Percentiles rank a stretch among this genome's conserved stretches.
phyloP scores from a whole-genome alignment of 495 filamentous ascomycete genomes.

The Podospora conica region DNA sequence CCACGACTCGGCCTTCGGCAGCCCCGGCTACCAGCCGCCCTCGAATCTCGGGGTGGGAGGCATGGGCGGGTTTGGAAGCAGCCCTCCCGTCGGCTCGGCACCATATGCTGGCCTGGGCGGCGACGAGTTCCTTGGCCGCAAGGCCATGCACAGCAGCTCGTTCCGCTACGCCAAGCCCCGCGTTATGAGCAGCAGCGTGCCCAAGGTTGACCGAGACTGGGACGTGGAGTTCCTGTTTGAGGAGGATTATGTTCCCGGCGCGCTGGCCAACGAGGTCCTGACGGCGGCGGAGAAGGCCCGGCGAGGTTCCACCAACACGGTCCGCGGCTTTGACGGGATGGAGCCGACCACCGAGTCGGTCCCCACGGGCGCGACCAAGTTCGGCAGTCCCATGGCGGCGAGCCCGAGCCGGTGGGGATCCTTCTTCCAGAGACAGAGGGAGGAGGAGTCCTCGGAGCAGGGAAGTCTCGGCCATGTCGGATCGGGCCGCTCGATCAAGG shows the following conservation, averaged over 20 bases:
- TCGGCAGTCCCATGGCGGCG: conserved; percentile 69
- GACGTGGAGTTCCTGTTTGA: conserved; percentile 85
- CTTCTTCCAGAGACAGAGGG: conserved; percentile 68
- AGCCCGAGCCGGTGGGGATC: conserved; percentile 85
- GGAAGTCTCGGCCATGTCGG: conserved; percentile 5
- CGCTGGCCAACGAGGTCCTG: conserved; percentile 75
- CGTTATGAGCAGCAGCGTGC: conserved; percentile 74
- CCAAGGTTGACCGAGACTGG: conserved; percentile 66
- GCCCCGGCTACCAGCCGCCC: conserved; percentile 37
- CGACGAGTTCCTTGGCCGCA: conserved; percentile 61
- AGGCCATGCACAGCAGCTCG: conserved; percentile 75
- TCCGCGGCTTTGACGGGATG: conserved; percentile 49
- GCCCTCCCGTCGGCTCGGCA: conserved; percentile 56
- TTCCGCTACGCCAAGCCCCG: conserved; percentile 60
- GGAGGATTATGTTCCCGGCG: conserved; percentile 84
- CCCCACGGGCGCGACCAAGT: conserved; percentile 53
- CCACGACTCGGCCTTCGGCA: conserved; percentile 79
- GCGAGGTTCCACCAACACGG: conserved; percentile 54
- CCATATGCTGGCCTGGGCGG: conserved; percentile 37
- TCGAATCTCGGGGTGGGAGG: conserved; percentile 49
- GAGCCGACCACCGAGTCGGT: conserved; percentile 41
- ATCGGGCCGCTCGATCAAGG: conserved; percentile 35
- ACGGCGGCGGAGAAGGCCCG: conserved; percentile 86
- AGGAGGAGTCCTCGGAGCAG: conserved; percentile 51
- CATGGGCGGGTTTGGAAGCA: conserved; percentile 44